A percentile compares a stretch with the other conserved stretches of the same genome.
Evolutionary conservation across 352 stramenopile species (phyloP).

Genomic region (Phytophthora pisi): DNA sequence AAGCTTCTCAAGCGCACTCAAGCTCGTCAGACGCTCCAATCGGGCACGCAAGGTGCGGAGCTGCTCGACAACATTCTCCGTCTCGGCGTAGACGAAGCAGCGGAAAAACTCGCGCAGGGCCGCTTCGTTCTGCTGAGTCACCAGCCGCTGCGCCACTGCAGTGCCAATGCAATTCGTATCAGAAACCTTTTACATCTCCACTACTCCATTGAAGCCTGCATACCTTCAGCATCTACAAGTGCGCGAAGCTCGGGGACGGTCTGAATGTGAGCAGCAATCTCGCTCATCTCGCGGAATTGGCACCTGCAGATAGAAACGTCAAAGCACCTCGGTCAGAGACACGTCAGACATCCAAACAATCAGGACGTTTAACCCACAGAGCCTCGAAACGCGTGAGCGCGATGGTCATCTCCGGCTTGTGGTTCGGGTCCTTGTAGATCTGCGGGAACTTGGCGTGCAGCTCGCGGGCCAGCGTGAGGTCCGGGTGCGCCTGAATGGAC

Average conservation of each 20-base stretch:
- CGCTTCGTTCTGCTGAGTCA: constrained; percentile 40
- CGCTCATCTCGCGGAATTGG: constrained; percentile 94
- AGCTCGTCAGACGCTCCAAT: constrained; percentile 44
- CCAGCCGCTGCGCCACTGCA: constrained; percentile 46
- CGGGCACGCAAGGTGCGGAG: constrained; percentile 81
- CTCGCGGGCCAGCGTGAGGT: constrained; percentile 77
- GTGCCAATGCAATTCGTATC: constrained; percentile 3
- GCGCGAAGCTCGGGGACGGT: constrained; percentile 90
- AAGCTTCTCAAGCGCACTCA: constrained; percentile 66
- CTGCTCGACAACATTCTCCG: constrained; percentile 68
- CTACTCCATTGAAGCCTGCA: neutral
- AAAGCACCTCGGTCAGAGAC: constrained; percentile 8
- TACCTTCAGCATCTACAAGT: constrained; percentile 59
- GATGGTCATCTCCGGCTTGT: constrained; percentile 99
- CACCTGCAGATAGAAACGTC: constrained; percentile 32
- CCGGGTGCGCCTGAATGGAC: constrained; percentile 96
- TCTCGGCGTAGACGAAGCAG: constrained; percentile 80
- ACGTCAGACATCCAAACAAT: constrained; percentile 2
- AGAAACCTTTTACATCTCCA: neutral
- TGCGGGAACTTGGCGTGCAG: constrained; percentile 89
- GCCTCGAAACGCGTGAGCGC: constrained; percentile 97
- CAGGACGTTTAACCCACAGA: constrained; percentile 52
- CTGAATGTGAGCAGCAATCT: constrained; percentile 92
- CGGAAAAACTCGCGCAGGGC: constrained; percentile 77
- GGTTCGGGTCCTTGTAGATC: constrained; percentile 98